Evolutionary conservation across 768 basidiomycete species (phyloP).

Genomic region (Suillus ampliporus): DNA sequence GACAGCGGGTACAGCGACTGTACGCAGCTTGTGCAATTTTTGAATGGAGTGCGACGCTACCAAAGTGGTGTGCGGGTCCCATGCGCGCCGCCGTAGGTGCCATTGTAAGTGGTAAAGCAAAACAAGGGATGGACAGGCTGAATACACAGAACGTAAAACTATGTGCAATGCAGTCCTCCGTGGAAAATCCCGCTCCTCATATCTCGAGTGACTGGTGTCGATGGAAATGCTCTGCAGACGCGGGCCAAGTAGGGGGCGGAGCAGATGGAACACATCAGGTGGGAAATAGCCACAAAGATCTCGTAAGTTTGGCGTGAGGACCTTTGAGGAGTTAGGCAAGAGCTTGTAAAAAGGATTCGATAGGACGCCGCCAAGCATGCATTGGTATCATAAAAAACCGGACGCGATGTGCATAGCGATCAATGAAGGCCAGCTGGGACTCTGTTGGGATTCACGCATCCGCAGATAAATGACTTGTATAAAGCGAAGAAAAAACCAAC

Average conservation of each 20-base stretch:
- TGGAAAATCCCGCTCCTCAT: not conserved
- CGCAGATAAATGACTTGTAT: too few relatives aligned
- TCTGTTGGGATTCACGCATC: too few relatives aligned
- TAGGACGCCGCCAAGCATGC: not conserved
- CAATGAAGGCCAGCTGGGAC: too few relatives aligned
- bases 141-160: not conserved
- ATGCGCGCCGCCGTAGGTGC: not conserved
- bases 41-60: not conserved
- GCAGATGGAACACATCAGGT: not conserved
- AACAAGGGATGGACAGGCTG: not conserved
- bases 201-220: not conserved
- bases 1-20: not conserved
- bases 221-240: not conserved
- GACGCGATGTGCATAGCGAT: not conserved
- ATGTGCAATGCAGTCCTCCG: not conserved
- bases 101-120: not conserved
- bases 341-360: not conserved
- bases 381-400: not conserved
- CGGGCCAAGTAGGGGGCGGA: not conserved
- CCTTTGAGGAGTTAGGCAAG: not conserved
- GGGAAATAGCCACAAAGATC: not conserved
- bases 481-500: too few relatives aligned
- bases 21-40: not conserved
- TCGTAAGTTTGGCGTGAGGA: not conserved
- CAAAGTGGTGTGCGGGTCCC: not conserved